These are phyloP conservation scores for Davidsoniella eucalypti DNA, from an alignment of 2,329 filamentous ascomycete species.

Conservation along the genomic window DNA sequence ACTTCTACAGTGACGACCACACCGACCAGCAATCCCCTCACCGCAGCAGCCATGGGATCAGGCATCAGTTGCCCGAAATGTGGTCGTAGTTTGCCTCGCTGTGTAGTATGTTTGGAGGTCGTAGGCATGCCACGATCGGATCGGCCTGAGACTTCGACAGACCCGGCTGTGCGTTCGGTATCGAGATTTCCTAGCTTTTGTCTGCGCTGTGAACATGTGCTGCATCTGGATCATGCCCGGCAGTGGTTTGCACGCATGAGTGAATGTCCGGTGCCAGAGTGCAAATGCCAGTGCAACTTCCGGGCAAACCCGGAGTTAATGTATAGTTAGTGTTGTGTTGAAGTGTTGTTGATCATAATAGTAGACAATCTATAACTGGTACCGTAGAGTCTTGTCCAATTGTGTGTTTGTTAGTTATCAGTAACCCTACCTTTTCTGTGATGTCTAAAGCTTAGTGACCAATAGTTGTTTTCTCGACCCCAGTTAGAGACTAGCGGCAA, in stretches of 20 bases:
- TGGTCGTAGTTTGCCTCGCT: conserved; percentile 48
- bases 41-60: conserved; percentile 38
- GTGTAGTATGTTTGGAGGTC: conserved; percentile 50
- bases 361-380: too few species aligned
- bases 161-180: conserved; percentile 29
- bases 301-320: conserved; percentile 41
- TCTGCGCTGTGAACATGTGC: conserved; percentile 48
- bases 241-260: conserved; percentile 49
- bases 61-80: conserved; percentile 52
- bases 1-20: too few species aligned
- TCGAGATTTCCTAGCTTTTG: conserved; percentile 53
- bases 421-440: too few species aligned
- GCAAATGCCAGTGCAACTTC: conserved; percentile 47
- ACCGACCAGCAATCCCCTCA: conserved; percentile 33
- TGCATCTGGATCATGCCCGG: conserved; percentile 50
- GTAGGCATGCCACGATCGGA: conserved; percentile 48
- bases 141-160: conserved; percentile 33
- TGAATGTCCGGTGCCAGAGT: conserved; percentile 54
- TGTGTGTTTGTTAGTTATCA: too few species aligned
- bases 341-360: too few species aligned
- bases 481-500: too few species aligned
- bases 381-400: too few species aligned
- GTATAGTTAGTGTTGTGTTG: conserved; percentile 21
- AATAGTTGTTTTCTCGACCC: too few species aligned
- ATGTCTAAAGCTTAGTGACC: too few species aligned